A percentile compares a stretch with the other conserved stretches of the same genome.
These are phyloP conservation scores for Didymella keratinophila DNA, from an alignment of 2,329 filamentous ascomycete genomes.

Conservation along the genomic window DNA sequence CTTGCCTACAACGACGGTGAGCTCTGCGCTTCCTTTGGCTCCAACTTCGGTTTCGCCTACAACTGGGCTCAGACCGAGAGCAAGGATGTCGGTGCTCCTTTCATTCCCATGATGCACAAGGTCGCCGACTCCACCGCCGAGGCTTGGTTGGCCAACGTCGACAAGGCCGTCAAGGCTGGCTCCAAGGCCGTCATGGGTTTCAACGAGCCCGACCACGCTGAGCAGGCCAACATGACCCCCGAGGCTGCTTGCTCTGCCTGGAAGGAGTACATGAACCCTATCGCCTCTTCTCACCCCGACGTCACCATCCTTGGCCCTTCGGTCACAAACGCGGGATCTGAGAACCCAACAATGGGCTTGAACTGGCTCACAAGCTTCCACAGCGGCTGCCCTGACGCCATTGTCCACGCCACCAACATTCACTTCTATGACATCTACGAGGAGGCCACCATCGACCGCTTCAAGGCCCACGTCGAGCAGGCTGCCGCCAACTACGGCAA, in stretches of 20 bases:
- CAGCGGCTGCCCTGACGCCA: slow-evolving; percentile 44
- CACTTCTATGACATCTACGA: slow-evolving; percentile 51
- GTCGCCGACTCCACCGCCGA: slow-evolving; percentile 32
- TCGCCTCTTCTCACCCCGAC: slow-evolving; percentile 37
- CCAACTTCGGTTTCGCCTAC: slow-evolving; percentile 67
- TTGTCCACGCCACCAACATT: slow-evolving; percentile 48
- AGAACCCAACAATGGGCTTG: no score
- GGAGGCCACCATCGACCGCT: slow-evolving; percentile 39
- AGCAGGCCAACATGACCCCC: slow-evolving; percentile 46
- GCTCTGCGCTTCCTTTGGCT: slow-evolving; percentile 62
- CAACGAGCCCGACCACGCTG: slow-evolving; percentile 49
- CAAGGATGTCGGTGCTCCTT: slow-evolving; percentile 60
- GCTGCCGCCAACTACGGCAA: slow-evolving; percentile 39
- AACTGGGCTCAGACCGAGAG: slow-evolving; percentile 66
- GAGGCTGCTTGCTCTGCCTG: slow-evolving; percentile 43
- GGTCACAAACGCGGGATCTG: slow-evolving; percentile 38
- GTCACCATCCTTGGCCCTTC: slow-evolving; percentile 46
- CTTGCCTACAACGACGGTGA: slow-evolving; percentile 70
- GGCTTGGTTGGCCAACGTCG: slow-evolving; percentile 52
- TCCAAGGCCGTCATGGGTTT: slow-evolving; percentile 49
- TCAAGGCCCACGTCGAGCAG: slow-evolving; percentile 51
- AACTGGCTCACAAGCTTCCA: slow-evolving; percentile 47
- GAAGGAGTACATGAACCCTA: slow-evolving; percentile 46
- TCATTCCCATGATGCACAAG: slow-evolving; percentile 63
- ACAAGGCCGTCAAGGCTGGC: slow-evolving; percentile 43